phyloP scores from a whole-genome alignment of 345 rosid genomes.

The Populus davidiana region DNA sequence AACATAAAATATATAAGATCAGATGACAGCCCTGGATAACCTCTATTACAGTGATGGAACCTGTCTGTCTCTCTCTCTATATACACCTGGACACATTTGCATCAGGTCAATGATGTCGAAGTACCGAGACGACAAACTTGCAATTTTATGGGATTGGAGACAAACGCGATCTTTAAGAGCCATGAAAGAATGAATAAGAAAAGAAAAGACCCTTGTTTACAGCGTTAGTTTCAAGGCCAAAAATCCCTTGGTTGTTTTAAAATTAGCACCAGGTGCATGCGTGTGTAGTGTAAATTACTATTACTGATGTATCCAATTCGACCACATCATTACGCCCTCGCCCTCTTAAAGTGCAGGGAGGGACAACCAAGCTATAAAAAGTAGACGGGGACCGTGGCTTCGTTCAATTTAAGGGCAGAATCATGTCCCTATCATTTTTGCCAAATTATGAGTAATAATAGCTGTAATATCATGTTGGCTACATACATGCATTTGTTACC shows the following conservation, averaged over 20 bases:
- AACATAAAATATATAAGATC: no score
- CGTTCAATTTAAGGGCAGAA: neutral
- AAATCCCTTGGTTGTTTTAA: no score
- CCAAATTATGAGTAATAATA: no score
- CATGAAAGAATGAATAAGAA: neutral
- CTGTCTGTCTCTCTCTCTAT: neutral
- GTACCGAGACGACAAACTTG: no score
- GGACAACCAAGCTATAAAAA: neutral
- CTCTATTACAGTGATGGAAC: neutral
- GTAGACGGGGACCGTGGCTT: neutral
- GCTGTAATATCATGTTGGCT: no score
- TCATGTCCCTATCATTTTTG: neutral
- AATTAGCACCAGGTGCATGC: neutral
- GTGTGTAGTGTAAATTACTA: neutral
- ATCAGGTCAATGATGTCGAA: neutral
- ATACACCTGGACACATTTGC: neutral
- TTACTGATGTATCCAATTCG: no score
- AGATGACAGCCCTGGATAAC: no score
- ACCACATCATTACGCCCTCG: no score
- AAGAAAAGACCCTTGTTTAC: no score
- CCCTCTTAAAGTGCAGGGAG: no score
- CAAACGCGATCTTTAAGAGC: neutral
- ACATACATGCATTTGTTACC: no score
- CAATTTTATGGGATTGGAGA: neutral
- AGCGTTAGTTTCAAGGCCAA: no score